Evolutionary conservation across 306 rosid species (phyloP).

Genomic region (Morella rubra): DNA sequence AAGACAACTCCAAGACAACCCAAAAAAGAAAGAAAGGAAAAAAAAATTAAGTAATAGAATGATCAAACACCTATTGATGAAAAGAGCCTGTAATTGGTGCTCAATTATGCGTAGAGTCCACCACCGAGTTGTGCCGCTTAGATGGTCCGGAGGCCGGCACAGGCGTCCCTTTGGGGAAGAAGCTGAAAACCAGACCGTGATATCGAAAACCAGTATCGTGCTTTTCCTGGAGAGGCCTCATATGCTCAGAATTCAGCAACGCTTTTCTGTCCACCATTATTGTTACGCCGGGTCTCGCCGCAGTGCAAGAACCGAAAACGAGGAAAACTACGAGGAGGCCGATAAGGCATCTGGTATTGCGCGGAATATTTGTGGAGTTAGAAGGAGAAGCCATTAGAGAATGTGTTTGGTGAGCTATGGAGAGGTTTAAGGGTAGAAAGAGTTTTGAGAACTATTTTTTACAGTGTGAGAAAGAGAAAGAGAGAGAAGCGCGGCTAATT

Average conservation of each 20-base stretch:
- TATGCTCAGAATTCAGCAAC: slow-evolving; percentile 8
- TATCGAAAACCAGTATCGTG: slow-evolving; percentile 22
- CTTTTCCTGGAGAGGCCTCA: slow-evolving; percentile 24
- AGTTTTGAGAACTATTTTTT: neutral
- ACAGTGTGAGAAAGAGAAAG: slow-evolving; percentile 15
- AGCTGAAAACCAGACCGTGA: slow-evolving; percentile 54
- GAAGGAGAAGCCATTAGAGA: slow-evolving; percentile 46
- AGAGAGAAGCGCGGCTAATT: slow-evolving; percentile 4
- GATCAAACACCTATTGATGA: slow-evolving; percentile 1
- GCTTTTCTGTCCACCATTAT: slow-evolving; percentile 18
- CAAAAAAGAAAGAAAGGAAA: neutral
- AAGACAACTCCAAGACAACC: slow-evolving; percentile 31
- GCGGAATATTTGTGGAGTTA: slow-evolving; percentile 31
- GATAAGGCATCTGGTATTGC: slow-evolving; percentile 18
- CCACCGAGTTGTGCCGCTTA: slow-evolving; percentile 65
- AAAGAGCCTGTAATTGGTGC: neutral
- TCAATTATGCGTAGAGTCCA: slow-evolving; percentile 52
- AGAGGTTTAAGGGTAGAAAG: slow-evolving; percentile 27
- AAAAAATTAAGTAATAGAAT: neutral
- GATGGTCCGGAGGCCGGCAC: slow-evolving; percentile 93
- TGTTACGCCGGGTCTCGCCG: slow-evolving; percentile 54
- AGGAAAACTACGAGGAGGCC: slow-evolving; percentile 36
- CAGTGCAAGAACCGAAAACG: slow-evolving; percentile 49
- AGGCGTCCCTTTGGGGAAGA: slow-evolving; percentile 66
- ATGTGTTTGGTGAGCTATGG: neutral